phyloP scores from a whole-genome alignment of 2,329 filamentous ascomycete genomes.

The Nannizziopsis barbatae region DNA sequence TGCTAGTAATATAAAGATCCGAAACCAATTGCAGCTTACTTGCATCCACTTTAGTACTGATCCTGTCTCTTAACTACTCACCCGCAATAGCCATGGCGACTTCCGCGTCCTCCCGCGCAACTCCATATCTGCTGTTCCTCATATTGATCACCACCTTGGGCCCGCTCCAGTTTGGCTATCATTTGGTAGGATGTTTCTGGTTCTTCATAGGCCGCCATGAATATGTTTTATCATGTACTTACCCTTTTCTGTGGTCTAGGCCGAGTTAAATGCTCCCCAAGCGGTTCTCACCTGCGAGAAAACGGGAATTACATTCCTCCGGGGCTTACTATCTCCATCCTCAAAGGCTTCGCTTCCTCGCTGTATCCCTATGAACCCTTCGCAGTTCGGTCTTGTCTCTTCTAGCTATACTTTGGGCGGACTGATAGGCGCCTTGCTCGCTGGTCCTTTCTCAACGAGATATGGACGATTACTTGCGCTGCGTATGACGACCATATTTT shows the following conservation, averaged over 20 bases:
- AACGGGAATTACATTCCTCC: conserved; percentile 37
- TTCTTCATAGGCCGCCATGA: background rate
- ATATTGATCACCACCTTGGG: conserved; percentile 70
- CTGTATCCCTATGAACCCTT: conserved; percentile 79
- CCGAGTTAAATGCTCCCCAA: conserved; percentile 90
- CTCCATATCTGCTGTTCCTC: conserved; percentile 65
- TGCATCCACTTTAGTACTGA: too few species aligned
- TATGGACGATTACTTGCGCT: conserved; percentile 67
- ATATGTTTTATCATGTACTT: conserved; percentile 12
- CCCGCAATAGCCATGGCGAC: too few species aligned
- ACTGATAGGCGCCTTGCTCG: conserved; percentile 65
- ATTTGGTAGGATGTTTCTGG: conserved; percentile 53
- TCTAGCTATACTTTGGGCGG: conserved; percentile 89
- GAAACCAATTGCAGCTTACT: too few species aligned
- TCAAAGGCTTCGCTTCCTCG: conserved; percentile 37
- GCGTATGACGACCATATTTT: conserved; percentile 65
- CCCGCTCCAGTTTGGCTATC: conserved; percentile 87
- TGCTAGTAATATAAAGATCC: too few species aligned
- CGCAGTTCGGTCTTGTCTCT: conserved; percentile 72
- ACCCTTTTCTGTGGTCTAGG: conserved; percentile 40
- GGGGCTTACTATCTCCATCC: conserved; percentile 2
- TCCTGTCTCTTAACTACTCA: too few species aligned
- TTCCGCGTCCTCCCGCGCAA: conserved; percentile 37
- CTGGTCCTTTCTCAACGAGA: conserved; percentile 66
- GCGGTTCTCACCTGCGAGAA: conserved; percentile 81